Evolutionary conservation across 2,329 filamentous ascomycete genomes (phyloP).

Genomic region (Teratosphaeria pseudoeucalypti): DNA sequence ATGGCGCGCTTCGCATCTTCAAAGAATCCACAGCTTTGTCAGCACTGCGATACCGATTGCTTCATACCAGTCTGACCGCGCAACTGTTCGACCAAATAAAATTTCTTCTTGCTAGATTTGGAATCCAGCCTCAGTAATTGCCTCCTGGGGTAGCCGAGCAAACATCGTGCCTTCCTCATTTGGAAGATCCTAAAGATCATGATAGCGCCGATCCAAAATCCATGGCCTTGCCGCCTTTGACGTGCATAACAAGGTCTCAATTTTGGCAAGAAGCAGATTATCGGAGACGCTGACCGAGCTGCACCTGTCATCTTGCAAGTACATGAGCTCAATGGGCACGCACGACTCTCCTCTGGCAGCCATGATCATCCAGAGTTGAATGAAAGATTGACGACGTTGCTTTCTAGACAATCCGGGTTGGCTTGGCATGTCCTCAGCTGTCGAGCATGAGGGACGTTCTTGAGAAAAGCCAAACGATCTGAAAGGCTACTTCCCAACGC

Average conservation of each 20-base stretch:
- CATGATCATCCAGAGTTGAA: conserved; percentile 38
- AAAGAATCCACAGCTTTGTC: background rate
- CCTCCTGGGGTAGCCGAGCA: background rate
- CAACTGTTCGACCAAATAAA: too few species aligned
- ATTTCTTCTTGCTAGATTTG: too few species aligned
- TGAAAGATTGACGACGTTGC: conserved; percentile 14
- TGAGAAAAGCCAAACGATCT: conserved; percentile 24
- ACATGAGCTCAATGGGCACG: conserved; percentile 34
- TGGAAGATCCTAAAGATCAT: background rate
- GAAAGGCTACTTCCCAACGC: conserved; percentile 12
- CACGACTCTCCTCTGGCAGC: conserved; percentile 41
- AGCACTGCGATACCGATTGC: background rate
- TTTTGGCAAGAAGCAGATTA: background rate
- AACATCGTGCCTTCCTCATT: background rate
- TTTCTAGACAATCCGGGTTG: conserved; percentile 4
- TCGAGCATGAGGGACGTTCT: conserved; percentile 21
- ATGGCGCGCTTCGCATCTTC: too few species aligned
- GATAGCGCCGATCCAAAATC: too few species aligned
- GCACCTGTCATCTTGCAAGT: conserved; percentile 18
- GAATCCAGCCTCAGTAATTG: too few species aligned
- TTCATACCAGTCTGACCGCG: too few species aligned
- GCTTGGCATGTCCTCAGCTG: conserved; percentile 15
- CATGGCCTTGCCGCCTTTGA: background rate
- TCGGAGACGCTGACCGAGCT: background rate
- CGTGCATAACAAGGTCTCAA: too few species aligned